Evolutionary conservation across 352 stramenopile genomes (phyloP).

Genomic region (Globisporangium nagaii): DNA sequence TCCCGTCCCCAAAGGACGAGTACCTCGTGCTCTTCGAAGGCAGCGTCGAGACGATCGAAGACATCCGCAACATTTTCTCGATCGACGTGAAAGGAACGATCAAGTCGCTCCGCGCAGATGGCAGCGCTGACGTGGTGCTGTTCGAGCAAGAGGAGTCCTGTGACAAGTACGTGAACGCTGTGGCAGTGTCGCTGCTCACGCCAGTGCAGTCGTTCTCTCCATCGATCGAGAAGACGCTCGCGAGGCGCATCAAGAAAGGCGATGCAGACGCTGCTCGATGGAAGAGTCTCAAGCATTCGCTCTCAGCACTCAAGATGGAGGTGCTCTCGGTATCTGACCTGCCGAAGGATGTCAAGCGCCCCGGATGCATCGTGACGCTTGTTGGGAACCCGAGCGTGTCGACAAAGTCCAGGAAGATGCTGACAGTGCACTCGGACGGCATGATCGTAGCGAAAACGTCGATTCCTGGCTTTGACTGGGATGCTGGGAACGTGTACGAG

Average conservation of each 20-base stretch:
- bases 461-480: conserved; percentile 10
- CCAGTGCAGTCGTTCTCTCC: conserved; percentile 42
- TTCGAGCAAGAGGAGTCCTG: conserved; percentile 2
- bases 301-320: conserved; percentile 38
- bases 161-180: conserved; percentile 20
- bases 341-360: conserved; percentile 19
- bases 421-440: conserved; percentile 15
- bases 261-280: conserved; percentile 17
- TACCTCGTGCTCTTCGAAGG: conserved; percentile 60
- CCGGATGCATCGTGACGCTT: conserved; percentile 42
- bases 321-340: conserved; percentile 43
- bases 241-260: conserved; percentile 19
- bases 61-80: conserved; percentile 55
- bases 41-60: conserved; percentile 46
- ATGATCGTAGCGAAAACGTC: conserved; percentile 19
- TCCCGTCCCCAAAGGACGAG: conserved; percentile 34
- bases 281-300: conserved; percentile 25
- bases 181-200: conserved; percentile 24
- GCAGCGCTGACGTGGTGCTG: conserved; percentile 47
- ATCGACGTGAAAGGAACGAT: conserved; percentile 52
- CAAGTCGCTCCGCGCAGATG: conserved; percentile 37
- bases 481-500: conserved; percentile 6
- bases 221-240: conserved; percentile 28
- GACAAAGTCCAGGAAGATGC: neutral
- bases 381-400: conserved; percentile 23